phyloP scores from a whole-genome alignment of 2,329 filamentous ascomycete species.

The Zymoseptoria crescenta region DNA sequence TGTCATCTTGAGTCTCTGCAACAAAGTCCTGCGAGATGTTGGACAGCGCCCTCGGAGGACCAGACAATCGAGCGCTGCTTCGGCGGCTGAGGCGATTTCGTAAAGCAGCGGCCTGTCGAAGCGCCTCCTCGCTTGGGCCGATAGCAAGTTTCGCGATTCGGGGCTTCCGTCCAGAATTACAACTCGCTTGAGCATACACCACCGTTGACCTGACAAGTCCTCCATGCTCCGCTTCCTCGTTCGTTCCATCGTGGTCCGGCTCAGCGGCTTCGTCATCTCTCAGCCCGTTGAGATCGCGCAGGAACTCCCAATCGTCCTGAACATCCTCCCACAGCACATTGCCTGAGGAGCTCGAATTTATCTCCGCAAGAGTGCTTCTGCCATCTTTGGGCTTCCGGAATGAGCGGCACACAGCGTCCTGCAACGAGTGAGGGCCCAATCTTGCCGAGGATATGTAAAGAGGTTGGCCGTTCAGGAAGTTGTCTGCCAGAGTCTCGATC shows the following conservation, averaged over 20 bases:
- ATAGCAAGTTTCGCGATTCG: conserved; percentile 7
- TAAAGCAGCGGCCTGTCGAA: conserved; percentile 12
- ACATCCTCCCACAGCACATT: conserved; percentile 5
- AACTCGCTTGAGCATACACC: conserved; percentile 10
- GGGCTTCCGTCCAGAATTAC: conserved; percentile 7
- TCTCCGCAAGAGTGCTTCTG: conserved; percentile 34
- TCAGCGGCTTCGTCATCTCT: neutral
- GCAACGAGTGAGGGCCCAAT: conserved; percentile 18
- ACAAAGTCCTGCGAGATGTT: conserved; percentile 1
- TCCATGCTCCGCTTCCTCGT: neutral
- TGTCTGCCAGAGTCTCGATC: conserved; percentile 52
- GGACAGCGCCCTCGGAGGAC: neutral
- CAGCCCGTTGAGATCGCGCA: neutral
- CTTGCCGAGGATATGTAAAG: conserved; percentile 53
- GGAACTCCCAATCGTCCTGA: conserved; percentile 11
- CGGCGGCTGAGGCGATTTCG: conserved; percentile 5
- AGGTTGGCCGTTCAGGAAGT: conserved; percentile 50
- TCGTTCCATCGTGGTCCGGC: neutral
- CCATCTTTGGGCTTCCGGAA: conserved; percentile 47
- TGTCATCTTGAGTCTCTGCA: conserved; percentile 8
- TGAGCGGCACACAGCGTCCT: conserved; percentile 5
- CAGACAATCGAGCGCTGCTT: neutral
- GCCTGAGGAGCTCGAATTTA: neutral
- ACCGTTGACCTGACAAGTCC: neutral
- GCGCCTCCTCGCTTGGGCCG: conserved; percentile 15